Base-by-base conservation (phyloP, 768 basidiomycete species). In the Daedalea quercina region DNA sequence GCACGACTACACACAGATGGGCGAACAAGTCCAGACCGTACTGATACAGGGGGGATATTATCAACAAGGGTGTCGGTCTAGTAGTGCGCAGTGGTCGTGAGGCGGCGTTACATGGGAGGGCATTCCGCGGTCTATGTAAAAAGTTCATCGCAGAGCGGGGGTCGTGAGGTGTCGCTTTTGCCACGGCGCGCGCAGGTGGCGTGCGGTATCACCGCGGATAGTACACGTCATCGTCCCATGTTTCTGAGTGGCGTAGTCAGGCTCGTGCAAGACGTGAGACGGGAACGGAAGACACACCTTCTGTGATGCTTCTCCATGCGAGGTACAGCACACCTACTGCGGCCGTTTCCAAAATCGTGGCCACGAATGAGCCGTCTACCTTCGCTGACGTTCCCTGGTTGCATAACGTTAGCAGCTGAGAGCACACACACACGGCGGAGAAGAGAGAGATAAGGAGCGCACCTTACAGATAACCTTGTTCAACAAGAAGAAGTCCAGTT, bases 271-370 rank as follows among this genome's bases (percentile, higher is more conserved):
- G 9, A 4, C 11, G 17, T 22, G 35, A 23, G 12, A 17, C 4
- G 13, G 2, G 23, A 50, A 13, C 7, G 22, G 19, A 31, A 48
- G 35, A 23, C 43, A 28, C 53, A 84, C 90, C 89, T 81, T 94
- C 92, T 17, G 92, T 94, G 53, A 94, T 90, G 65, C 84, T 84
- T 67, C 75, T 75, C 94, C 94, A 95, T n/a, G 81, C 91, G 15
- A 84, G 64, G 65, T 80, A 93, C 19, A 95, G 56, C 3, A 80
- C 69, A 11, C 72, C 77, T 1, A 95, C 81, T 0, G 87, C 70
- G 0, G 78, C 82, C 0, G 90, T 90, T 64, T 95, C 90, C 44
- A 95, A 72, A 3, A 94, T 49, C 0, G 94, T 94, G 1, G 90
- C 86, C 23, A 96, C 66, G 66, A 96, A 95, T 2, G 86, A 83